phyloP scores from a whole-genome alignment of 495 filamentous ascomycete genomes.

The Penicillium argentinense region DNA sequence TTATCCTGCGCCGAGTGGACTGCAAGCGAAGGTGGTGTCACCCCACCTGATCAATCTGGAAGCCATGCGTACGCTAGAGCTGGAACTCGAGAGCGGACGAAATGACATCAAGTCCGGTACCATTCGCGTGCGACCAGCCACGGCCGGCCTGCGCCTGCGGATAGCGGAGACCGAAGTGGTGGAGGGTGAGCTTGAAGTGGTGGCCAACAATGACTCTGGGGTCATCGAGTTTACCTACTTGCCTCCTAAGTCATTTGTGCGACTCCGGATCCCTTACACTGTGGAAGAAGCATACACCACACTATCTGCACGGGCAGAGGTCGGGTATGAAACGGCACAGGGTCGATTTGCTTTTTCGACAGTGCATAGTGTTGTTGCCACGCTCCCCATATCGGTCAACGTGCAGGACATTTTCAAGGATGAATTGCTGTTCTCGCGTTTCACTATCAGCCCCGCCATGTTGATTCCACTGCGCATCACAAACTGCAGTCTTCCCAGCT shows the following conservation, averaged over 20 bases:
- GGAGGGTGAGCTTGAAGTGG: slow-evolving; percentile 51
- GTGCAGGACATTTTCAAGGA: slow-evolving; percentile 96
- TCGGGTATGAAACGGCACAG: slow-evolving; percentile 71
- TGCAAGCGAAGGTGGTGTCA: slow-evolving; percentile 49
- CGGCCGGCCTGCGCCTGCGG: slow-evolving; percentile 82
- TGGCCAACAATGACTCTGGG: slow-evolving; percentile 62
- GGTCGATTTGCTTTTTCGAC: slow-evolving; percentile 70
- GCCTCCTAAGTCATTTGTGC: slow-evolving; percentile 44
- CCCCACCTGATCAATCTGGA: slow-evolving; percentile 66
- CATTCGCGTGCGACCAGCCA: slow-evolving; percentile 74
- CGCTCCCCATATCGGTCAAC: slow-evolving; percentile 87
- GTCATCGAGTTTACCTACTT: slow-evolving; percentile 64
- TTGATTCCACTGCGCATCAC: slow-evolving; percentile 72
- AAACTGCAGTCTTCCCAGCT: slow-evolving; percentile 67
- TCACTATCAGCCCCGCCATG: slow-evolving; percentile 79
- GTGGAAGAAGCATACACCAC: slow-evolving; percentile 74
- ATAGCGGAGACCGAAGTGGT: slow-evolving; percentile 66
- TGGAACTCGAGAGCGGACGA: slow-evolving; percentile 72
- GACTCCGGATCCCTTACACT: slow-evolving; percentile 76
- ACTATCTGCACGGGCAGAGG: slow-evolving; percentile 73
- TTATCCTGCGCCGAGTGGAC: slow-evolving; percentile 46
- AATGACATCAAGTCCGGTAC: slow-evolving; percentile 70
- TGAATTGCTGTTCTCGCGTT: slow-evolving; percentile 76
- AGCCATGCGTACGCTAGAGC: slow-evolving; percentile 68
- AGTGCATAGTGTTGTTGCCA: slow-evolving; percentile 60